Percentiles rank a stretch among this genome's conserved stretches.
Evolutionary conservation across 345 rosid species (phyloP).

Genomic region (Lagerstroemia speciosa): DNA sequence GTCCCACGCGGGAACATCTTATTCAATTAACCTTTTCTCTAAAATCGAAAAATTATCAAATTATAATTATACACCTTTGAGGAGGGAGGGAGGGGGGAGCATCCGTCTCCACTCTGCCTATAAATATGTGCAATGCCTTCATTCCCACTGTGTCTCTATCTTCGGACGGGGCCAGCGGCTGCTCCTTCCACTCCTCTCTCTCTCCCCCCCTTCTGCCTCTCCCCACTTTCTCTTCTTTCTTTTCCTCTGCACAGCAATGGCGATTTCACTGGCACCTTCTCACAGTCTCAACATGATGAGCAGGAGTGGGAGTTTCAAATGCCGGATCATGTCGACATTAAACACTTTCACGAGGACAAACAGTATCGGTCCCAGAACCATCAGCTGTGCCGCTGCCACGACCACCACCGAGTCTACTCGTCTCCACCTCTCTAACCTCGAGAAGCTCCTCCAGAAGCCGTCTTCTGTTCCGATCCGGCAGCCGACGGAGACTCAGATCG

Average conservation of each 20-base stretch:
- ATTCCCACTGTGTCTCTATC: neutral
- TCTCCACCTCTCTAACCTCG: conserved; percentile 59
- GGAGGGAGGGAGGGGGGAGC: too few relatives aligned
- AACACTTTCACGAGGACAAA: conserved; percentile 21
- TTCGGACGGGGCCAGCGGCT: neutral
- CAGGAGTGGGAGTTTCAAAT: conserved; percentile 38
- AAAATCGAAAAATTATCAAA: too few relatives aligned
- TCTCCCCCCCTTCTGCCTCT: neutral
- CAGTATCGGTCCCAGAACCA: neutral
- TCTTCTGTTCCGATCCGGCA: neutral
- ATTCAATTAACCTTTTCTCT: too few relatives aligned
- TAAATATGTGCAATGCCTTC: neutral
- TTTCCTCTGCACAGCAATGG: too few relatives aligned
- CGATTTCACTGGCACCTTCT: conserved; percentile 35
- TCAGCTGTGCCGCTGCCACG: neutral
- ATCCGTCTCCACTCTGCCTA: neutral
- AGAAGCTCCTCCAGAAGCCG: conserved; percentile 40
- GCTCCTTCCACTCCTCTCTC: neutral
- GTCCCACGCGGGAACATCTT: too few relatives aligned
- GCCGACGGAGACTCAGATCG: neutral
- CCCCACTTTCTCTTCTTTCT: neutral
- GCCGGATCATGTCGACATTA: conserved; percentile 33
- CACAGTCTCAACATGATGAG: conserved; percentile 31
- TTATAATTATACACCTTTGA: too few relatives aligned
- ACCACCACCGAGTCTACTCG: conserved; percentile 21